A percentile compares a stretch with the other conserved stretches of the same genome.
phyloP scores from a whole-genome alignment of 1,139 yeast genomes.

The Yamadazyma epiphylla region DNA sequence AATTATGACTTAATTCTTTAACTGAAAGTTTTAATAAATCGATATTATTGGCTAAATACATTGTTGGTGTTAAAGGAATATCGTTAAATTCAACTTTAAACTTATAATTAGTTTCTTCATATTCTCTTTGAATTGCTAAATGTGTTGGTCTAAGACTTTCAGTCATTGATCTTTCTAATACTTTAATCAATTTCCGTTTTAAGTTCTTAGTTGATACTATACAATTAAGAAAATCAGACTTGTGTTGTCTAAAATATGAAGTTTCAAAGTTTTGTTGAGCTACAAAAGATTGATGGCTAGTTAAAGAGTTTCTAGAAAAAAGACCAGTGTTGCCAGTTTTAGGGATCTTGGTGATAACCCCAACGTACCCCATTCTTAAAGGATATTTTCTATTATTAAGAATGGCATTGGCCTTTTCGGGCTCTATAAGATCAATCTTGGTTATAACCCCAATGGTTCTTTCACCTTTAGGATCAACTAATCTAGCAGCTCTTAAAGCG shows the following conservation, averaged over 20 bases:
- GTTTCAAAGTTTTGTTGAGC: conserved; percentile 68
- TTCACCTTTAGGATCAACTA: conserved; percentile 92
- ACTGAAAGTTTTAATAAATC: conserved; percentile 84
- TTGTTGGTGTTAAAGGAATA: conserved; percentile 87
- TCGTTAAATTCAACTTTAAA: conserved; percentile 97
- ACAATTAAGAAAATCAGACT: conserved; percentile 58
- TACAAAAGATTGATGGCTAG: conserved; percentile 46
- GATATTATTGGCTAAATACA: conserved; percentile 87
- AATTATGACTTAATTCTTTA: conserved; percentile 78
- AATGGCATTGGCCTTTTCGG: conserved; percentile 65
- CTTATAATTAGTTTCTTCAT: conserved; percentile 89
- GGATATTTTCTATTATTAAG: conserved; percentile 82
- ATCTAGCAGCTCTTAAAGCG: conserved; percentile 86
- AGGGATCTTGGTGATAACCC: conserved; percentile 87
- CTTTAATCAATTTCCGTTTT: conserved; percentile 77
- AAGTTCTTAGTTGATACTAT: conserved; percentile 74
- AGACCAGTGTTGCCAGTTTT: conserved; percentile 20
- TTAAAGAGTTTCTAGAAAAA: conserved; percentile 31
- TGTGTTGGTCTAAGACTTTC: conserved; percentile 85
- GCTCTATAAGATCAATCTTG: conserved; percentile 83
- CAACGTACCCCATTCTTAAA: conserved; percentile 92
- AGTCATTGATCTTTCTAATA: conserved; percentile 90
- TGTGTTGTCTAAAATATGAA: conserved; percentile 55
- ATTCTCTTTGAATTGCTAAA: conserved; percentile 77
- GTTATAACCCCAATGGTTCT: conserved; percentile 96